phyloP scores from a whole-genome alignment of 805 yeast genomes.

The Sungouiella blattae region DNA sequence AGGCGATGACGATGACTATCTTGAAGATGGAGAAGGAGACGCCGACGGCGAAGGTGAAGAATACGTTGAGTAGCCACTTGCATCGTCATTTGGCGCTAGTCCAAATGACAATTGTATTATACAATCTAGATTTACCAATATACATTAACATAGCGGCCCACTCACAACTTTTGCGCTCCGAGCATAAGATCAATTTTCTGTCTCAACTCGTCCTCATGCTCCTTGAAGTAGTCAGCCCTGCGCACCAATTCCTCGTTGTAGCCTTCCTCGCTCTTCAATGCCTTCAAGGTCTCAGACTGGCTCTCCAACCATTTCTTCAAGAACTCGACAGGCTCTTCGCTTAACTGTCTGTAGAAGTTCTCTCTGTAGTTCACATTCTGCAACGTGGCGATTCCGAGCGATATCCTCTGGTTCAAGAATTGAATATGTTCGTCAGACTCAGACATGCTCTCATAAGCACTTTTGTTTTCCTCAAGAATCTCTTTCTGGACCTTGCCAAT shows the following conservation, averaged over 20 bases:
- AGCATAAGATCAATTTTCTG: conserved; percentile 78
- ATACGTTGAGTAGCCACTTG: conserved; percentile 3
- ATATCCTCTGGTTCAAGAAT: conserved; percentile 39
- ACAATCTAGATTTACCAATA: too few relatives aligned
- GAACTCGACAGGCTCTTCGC: conserved; percentile 74
- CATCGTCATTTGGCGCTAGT: too few relatives aligned
- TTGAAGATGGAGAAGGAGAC: conserved; percentile 11
- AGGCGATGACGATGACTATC: conserved; percentile 10
- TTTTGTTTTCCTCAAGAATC: conserved; percentile 32
- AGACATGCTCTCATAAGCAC: conserved; percentile 41
- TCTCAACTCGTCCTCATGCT: conserved; percentile 59
- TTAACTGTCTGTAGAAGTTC: conserved; percentile 70
- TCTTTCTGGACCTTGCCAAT: conserved; percentile 35
- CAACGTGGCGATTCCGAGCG: conserved; percentile 49
- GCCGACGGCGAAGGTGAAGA: conserved; percentile 11
- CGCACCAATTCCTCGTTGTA: conserved; percentile 86
- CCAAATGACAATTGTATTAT: too few relatives aligned
- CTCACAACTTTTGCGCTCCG: conserved; percentile 36
- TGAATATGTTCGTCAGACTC: conserved; percentile 43
- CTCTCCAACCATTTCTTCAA: conserved; percentile 71
- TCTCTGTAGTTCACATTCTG: conserved; percentile 62
- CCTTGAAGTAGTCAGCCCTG: conserved; percentile 73
- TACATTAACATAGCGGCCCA: too few relatives aligned
- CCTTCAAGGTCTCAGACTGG: conserved; percentile 80
- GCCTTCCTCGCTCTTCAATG: conserved; percentile 85